A percentile compares a stretch with the other conserved stretches of the same genome.
phyloP scores from a whole-genome alignment of 169 alveolate genomes.

The Eimeria zaria region DNA sequence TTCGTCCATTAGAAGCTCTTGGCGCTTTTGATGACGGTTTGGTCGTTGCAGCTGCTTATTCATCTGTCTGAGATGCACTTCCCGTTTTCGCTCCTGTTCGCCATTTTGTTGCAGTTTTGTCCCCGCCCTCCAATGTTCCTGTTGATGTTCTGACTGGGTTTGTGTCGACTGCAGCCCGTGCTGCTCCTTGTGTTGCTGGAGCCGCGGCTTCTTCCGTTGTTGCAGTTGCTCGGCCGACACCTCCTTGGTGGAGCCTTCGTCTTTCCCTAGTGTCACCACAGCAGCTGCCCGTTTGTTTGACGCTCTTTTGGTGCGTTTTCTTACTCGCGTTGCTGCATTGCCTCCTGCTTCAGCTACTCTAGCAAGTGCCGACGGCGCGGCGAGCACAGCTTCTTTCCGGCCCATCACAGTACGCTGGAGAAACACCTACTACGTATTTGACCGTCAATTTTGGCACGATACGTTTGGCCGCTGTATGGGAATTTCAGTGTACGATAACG shows the following conservation, averaged over 20 bases:
- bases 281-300: slow-evolving; percentile 11
- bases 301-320: background rate
- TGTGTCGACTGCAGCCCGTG: background rate
- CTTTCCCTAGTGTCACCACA: background rate
- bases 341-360: background rate
- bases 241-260: background rate
- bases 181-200: slow-evolving; percentile 18
- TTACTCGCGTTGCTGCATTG: background rate
- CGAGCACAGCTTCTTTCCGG: background rate
- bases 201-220: slow-evolving; percentile 41
- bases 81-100: no score
- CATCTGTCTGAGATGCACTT: no score
- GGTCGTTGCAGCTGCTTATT: background rate
- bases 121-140: slow-evolving; percentile 12
- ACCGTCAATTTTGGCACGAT: background rate
- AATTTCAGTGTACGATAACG: background rate
- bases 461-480: background rate
- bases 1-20: background rate
- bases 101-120: background rate
- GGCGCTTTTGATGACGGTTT: slow-evolving; percentile 2
- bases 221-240: background rate
- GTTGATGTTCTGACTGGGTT: background rate
- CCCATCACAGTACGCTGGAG: background rate
- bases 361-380: background rate
- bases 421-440: background rate